Conservation (phyloP, 768 basidiomycete genomes). For the Calocera viscosa region DNA sequence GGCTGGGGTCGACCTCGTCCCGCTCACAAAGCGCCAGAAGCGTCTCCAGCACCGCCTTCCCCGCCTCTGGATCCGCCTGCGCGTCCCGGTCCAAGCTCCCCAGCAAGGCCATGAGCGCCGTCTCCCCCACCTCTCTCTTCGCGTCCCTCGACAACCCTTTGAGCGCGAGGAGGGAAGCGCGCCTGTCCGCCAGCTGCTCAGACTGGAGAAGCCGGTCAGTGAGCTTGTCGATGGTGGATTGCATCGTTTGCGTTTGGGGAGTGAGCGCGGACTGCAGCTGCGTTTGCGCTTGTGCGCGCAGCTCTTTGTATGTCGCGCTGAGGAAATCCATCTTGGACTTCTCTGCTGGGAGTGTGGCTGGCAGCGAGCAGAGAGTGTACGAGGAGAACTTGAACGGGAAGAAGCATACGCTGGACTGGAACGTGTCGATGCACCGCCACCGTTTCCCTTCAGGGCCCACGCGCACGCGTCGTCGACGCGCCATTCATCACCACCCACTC, state of each 20-base stretch:
- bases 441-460: too few relatives aligned
- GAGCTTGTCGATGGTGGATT: slow-evolving; percentile 76
- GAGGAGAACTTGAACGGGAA: background rate
- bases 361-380: background rate
- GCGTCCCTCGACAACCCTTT: slow-evolving; percentile 88
- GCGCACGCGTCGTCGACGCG: too few relatives aligned
- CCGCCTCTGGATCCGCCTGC: slow-evolving; percentile 81
- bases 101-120: slow-evolving; percentile 63
- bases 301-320: slow-evolving; percentile 72
- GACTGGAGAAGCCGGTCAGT: slow-evolving; percentile 85
- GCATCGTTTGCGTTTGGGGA: slow-evolving; percentile 56
- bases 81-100: slow-evolving; percentile 78
- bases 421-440: background rate
- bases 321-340: slow-evolving; percentile 62
- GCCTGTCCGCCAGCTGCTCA: slow-evolving; percentile 76
- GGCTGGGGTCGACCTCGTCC: slow-evolving; percentile 28
- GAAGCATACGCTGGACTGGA: too few relatives aligned
- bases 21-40: slow-evolving; percentile 73
- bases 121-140: slow-evolving; percentile 74
- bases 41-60: slow-evolving; percentile 85
- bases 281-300: slow-evolving; percentile 30
- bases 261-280: slow-evolving; percentile 15
- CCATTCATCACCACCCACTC: too few relatives aligned
- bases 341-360: too few relatives aligned
- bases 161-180: slow-evolving; percentile 83